These are phyloP conservation scores for Geoglossum cookeanum DNA, from an alignment of 2,329 filamentous ascomycete species.

Conservation along the genomic window DNA sequence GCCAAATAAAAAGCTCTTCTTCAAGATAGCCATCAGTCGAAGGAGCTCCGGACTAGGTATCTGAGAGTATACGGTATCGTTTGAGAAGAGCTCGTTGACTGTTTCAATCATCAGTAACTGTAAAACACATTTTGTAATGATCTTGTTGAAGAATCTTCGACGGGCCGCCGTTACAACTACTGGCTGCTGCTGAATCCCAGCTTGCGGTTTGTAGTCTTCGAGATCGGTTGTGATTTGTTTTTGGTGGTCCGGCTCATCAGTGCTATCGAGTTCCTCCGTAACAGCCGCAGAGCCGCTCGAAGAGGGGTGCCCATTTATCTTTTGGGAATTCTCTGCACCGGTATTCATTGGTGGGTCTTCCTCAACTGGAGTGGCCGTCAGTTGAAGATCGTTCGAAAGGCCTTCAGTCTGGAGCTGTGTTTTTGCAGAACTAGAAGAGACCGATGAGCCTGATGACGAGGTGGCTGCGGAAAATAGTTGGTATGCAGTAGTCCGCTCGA, in stretches of 20 bases:
- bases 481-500: constrained; percentile 83
- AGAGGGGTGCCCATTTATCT: constrained; percentile 32
- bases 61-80: constrained; percentile 81
- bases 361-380: background rate
- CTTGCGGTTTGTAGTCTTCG: constrained; percentile 73
- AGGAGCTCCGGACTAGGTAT: constrained; percentile 83
- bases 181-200: constrained; percentile 65
- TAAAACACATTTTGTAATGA: constrained; percentile 94
- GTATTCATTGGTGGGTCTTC: background rate
- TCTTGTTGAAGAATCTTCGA: constrained; percentile 93
- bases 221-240: constrained; percentile 26
- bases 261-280: background rate
- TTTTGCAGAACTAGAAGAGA: constrained; percentile 33
- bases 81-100: constrained; percentile 95
- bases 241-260: background rate
- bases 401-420: constrained; percentile 13
- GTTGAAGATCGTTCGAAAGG: background rate
- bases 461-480: constrained; percentile 80
- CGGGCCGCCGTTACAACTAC: constrained; percentile 84
- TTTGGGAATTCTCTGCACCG: constrained; percentile 33
- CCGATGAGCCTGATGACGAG: constrained; percentile 24
- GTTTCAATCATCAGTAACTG: constrained; percentile 99
- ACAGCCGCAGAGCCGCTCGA: background rate
- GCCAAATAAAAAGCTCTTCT: constrained; percentile 91
- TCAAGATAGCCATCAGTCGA: constrained; percentile 80